phyloP scores from a whole-genome alignment of 2,329 filamentous ascomycete genomes.

The Fusarium devonianum region DNA sequence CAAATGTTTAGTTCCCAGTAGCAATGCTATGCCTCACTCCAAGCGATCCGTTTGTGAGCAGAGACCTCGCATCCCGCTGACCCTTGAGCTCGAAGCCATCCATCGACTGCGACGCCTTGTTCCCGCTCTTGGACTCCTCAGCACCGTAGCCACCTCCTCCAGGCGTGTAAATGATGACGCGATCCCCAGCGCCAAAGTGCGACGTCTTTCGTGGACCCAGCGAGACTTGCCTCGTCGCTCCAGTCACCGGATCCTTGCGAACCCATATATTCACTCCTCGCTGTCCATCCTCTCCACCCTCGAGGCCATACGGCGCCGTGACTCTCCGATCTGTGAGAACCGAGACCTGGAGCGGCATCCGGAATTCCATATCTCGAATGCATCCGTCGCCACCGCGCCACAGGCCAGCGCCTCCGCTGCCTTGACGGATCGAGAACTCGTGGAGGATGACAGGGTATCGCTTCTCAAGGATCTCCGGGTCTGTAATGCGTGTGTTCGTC shows the following conservation, averaged over 20 bases:
- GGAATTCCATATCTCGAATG: slow-evolving; percentile 81
- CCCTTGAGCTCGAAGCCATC: slow-evolving; percentile 1
- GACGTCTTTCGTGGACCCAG: slow-evolving; percentile 35
- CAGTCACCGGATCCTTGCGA: slow-evolving; percentile 39
- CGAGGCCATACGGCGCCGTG: slow-evolving; percentile 76
- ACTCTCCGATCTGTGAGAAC: slow-evolving; percentile 82
- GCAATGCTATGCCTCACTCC: slow-evolving; percentile 32
- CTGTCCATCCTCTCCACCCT: slow-evolving; percentile 72
- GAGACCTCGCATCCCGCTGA: slow-evolving; percentile 15
- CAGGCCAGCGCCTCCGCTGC: slow-evolving; percentile 65
- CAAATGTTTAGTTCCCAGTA: slow-evolving; percentile 26
- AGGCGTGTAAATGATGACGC: slow-evolving; percentile 39
- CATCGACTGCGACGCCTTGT: neutral
- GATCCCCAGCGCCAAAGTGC: slow-evolving; percentile 33
- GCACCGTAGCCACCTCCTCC: slow-evolving; percentile 40
- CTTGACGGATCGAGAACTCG: slow-evolving; percentile 43
- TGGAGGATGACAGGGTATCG: slow-evolving; percentile 46
- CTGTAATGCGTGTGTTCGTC: slow-evolving; percentile 50
- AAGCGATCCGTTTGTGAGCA: slow-evolving; percentile 32
- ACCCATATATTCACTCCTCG: slow-evolving; percentile 77
- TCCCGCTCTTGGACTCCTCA: neutral
- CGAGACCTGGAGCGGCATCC: slow-evolving; percentile 77
- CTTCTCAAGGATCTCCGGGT: slow-evolving; percentile 48
- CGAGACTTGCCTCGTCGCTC: slow-evolving; percentile 44
- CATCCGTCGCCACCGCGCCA: slow-evolving; percentile 79